Percentiles rank a stretch among this genome's conserved stretches.
These are phyloP conservation scores for Wickerhamomyces sp. DNA, from an alignment of 1,139 yeast species.

Conservation along the genomic window DNA sequence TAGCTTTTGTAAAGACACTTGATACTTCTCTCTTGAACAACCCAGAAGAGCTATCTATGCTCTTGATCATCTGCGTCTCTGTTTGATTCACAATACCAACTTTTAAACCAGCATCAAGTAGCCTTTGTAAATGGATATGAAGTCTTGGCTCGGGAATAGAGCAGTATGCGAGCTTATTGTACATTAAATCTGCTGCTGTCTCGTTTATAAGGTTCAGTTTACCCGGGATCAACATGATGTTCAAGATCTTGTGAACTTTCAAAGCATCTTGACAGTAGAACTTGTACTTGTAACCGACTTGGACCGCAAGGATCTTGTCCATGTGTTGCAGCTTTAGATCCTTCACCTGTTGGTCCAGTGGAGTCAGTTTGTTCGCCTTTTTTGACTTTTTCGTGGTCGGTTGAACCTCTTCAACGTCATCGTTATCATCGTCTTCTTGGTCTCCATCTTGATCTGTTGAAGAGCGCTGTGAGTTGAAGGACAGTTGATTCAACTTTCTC, in stretches of 20 bases:
- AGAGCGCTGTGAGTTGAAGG: not conserved
- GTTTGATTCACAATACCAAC: slow-evolving; percentile 86
- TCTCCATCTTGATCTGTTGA: slow-evolving; percentile 4
- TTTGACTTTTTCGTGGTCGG: slow-evolving; percentile 11
- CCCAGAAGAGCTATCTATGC: slow-evolving; percentile 36
- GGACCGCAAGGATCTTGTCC: slow-evolving; percentile 72
- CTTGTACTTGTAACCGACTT: slow-evolving; percentile 88
- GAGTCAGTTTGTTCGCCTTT: slow-evolving; percentile 44
- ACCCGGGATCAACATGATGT: slow-evolving; percentile 71
- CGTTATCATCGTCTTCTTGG: slow-evolving; percentile 4
- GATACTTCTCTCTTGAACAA: slow-evolving; percentile 68
- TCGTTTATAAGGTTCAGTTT: slow-evolving; percentile 43
- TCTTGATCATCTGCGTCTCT: slow-evolving; percentile 75
- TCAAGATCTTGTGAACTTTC: slow-evolving; percentile 57
- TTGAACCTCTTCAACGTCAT: not conserved
- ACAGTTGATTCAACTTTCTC: slow-evolving; percentile 5
- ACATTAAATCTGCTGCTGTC: slow-evolving; percentile 35
- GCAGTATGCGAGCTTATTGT: slow-evolving; percentile 71
- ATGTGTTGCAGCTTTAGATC: slow-evolving; percentile 52
- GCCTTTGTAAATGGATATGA: slow-evolving; percentile 66
- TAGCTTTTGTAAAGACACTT: slow-evolving; percentile 76
- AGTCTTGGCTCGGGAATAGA: slow-evolving; percentile 77
- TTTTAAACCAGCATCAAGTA: slow-evolving; percentile 59
- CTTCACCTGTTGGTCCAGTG: slow-evolving; percentile 72
- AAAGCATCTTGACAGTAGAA: slow-evolving; percentile 83